phyloP scores from a whole-genome alignment of 352 stramenopile species.

The Phytophthora chlamydospora region DNA sequence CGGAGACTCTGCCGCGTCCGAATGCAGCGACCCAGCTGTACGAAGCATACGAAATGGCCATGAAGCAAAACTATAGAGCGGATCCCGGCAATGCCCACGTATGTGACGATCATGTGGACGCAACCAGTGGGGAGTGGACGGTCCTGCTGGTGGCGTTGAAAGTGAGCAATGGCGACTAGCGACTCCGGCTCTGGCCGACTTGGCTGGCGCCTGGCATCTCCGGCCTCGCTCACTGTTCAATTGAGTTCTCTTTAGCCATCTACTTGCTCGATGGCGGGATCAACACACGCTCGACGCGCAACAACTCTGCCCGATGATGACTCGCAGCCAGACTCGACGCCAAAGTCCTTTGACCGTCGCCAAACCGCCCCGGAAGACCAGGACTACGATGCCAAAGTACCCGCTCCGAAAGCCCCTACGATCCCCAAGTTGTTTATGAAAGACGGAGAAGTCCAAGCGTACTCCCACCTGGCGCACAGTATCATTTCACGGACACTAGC shows the following conservation, averaged over 20 bases:
- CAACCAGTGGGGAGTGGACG: conserved; percentile 28
- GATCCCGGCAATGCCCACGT: conserved; percentile 7
- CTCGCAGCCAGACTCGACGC: not conserved
- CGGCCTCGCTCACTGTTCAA: conserved; percentile 25
- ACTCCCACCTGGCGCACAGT: conserved; percentile 39
- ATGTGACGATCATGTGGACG: conserved; percentile 25
- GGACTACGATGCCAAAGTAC: conserved; percentile 12
- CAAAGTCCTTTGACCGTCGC: conserved; percentile 14
- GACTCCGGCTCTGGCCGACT: conserved; percentile 26
- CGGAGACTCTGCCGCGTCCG: conserved; percentile 25
- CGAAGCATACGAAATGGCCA: conserved; percentile 8
- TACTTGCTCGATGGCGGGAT: conserved; percentile 1
- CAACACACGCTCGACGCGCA: conserved; percentile 18
- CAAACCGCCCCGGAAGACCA: conserved; percentile 21
- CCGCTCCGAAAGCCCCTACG: not conserved
- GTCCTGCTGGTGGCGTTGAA: conserved; percentile 26
- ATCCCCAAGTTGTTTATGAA: conserved; percentile 30
- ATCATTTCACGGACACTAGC: conserved; percentile 50
- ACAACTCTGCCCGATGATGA: conserved; percentile 19
- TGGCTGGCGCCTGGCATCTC: conserved; percentile 14
- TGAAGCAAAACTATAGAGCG: conserved; percentile 16
- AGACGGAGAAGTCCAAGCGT: conserved; percentile 33
- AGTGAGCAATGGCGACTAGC: conserved; percentile 26
- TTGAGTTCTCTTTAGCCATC: not conserved
- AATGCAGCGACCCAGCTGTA: conserved; percentile 18